These are phyloP conservation scores for Cadophora luteo-olivacea DNA, from an alignment of 2,329 filamentous ascomycete species.

Conservation along the genomic window DNA sequence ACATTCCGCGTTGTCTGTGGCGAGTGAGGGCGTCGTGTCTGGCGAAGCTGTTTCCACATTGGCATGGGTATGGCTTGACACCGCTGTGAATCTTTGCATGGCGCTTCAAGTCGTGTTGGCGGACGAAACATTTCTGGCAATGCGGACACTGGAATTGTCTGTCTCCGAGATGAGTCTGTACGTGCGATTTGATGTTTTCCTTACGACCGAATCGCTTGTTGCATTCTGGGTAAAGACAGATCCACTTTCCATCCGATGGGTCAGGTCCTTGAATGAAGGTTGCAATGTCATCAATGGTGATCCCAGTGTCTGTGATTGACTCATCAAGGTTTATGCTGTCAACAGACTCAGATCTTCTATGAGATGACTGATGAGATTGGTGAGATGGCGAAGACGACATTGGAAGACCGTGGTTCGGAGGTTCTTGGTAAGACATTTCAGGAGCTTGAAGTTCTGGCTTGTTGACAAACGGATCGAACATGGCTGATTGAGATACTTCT, in stretches of 20 bases:
- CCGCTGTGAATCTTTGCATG: constrained; percentile 98
- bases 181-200: constrained; percentile 98
- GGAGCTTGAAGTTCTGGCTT: constrained; percentile 49
- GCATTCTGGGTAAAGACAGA: constrained; percentile 79
- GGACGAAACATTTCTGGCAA: constrained; percentile 94
- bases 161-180: constrained; percentile 97
- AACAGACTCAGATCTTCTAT: constrained; percentile 65
- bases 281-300: constrained; percentile 84
- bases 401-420: constrained; percentile 29
- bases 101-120: constrained; percentile 95
- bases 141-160: constrained; percentile 93
- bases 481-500: constrained; percentile 55
- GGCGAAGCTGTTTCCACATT: constrained; percentile 93
- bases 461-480: constrained; percentile 53
- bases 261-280: constrained; percentile 77
- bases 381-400: constrained; percentile 29
- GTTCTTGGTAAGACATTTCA: constrained; percentile 33
- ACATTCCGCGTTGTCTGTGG: constrained; percentile 95
- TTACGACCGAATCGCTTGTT: constrained; percentile 93
- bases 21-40: constrained; percentile 94
- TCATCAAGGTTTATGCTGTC: constrained; percentile 68
- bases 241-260: constrained; percentile 77
- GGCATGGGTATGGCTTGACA: constrained; percentile 92
- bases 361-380: constrained; percentile 44
- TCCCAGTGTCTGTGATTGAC: constrained; percentile 77